Evolutionary conservation across 768 basidiomycete genomes (phyloP), one percentile per base, ranked within the genome.

Genomic region (Mycena indigotica): DNA sequence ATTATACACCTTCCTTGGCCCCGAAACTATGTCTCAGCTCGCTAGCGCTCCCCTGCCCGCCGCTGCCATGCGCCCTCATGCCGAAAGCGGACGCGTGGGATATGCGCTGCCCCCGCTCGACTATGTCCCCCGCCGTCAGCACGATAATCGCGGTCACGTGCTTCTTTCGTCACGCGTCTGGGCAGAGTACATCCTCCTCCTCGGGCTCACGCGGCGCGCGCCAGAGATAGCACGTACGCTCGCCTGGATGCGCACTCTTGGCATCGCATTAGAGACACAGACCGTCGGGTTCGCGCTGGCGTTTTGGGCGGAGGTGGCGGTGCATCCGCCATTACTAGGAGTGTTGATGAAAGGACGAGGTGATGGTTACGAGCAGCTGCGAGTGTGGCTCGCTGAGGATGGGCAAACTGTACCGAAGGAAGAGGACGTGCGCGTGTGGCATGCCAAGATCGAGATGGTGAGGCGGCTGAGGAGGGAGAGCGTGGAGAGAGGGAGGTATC

Each of bases 171-270:
- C n/a, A n/a, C n/a, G n/a, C n/a, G 28, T 80, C 17, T 91, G 84
- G 58, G 75, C 78, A 24, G 67, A 83, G 13, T 87, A 88, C 57
- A 76, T 92, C n/a, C 65, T 78, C 50, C 73, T 91, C 3, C 76
- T 91, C 5, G 87, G 84, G 1, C 67, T 80, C 3, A 75, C 76
- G 28, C 72, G 73, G 1, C 74, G 75, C 2, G 76, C 81, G 8
- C 66, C 71, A 0, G 88, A 92, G 69, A 86, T 94, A 26, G 86
- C 91, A 0, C 76, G 81, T 13, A 76, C 77, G 13, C 69, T 94
- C 1, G 83, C 82, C 19, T 93, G 93, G 90, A 92, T 91, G 90
- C 79, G 80, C 5, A 76, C 74, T 16, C 63, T 91, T 35, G 69
- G 69, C 0, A 72, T 93, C 12, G 35, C 50, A 40, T 90, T 91